A percentile compares a stretch with the other conserved stretches of the same genome.
Conservation (phyloP, 257 asterid genomes). For the Penstemon eatonii region DNA sequence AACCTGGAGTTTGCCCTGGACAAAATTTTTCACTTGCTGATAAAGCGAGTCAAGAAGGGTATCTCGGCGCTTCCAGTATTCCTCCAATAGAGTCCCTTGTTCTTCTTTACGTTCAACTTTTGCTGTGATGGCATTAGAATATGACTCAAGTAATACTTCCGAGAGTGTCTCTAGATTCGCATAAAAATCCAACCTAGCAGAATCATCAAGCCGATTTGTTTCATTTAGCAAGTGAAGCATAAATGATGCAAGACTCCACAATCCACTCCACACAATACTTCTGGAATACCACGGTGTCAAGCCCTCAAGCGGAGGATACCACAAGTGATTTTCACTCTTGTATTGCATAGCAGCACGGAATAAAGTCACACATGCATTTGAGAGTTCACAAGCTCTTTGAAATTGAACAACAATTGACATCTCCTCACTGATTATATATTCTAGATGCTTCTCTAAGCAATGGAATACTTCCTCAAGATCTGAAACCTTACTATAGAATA, state of each 20-base stretch:
- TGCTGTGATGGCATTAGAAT: conserved; percentile 76
- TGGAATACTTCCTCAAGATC: conserved; percentile 80
- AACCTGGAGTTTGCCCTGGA: conserved; percentile 59
- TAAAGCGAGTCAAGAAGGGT: conserved; percentile 77
- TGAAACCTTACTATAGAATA: conserved; percentile 89
- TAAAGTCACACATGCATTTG: conserved; percentile 73
- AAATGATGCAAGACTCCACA: conserved; percentile 76
- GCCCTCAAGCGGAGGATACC: conserved; percentile 91
- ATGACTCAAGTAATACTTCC: conserved; percentile 81
- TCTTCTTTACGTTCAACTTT: conserved; percentile 82
- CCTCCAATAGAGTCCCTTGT: conserved; percentile 63
- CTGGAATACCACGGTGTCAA: conserved; percentile 88
- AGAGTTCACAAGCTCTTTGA: conserved; percentile 81
- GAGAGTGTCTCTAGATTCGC: conserved; percentile 64
- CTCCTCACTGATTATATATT: conserved; percentile 50
- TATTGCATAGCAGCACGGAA: conserved; percentile 65
- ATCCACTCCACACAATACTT: conserved; percentile 65
- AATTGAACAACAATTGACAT: conserved; percentile 58
- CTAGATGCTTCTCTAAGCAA: conserved; percentile 79
- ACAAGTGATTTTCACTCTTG: conserved; percentile 69
- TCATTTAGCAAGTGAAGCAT: conserved; percentile 75
- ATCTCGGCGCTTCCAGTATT: conserved; percentile 76
- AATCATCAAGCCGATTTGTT: conserved; percentile 52
- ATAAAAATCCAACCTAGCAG: conserved; percentile 55
- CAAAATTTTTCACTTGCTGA: conserved; percentile 60